Percentiles rank a stretch among this genome's conserved stretches.
Evolutionary conservation across 768 basidiomycete species (phyloP).

Genomic region (Rhizopogon rudus): DNA sequence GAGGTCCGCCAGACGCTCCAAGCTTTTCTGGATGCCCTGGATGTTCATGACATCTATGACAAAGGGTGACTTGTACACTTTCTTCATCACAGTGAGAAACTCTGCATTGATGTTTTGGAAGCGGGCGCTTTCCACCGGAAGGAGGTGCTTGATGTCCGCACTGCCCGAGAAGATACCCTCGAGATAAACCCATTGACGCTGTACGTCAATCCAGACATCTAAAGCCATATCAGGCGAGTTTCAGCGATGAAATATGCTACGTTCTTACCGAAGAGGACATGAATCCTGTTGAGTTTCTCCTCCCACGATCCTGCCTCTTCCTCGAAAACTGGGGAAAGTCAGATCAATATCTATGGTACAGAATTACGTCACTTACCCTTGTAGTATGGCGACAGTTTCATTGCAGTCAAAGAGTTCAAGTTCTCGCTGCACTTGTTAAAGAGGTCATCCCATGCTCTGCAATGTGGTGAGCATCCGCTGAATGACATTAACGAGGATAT

Average conservation of each 20-base stretch:
- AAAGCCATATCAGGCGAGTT: constrained; percentile 4
- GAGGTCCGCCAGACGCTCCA: constrained; percentile 94
- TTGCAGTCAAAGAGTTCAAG: constrained; percentile 89
- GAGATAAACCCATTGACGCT: constrained; percentile 99
- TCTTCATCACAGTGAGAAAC: constrained; percentile 98
- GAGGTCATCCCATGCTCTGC: constrained; percentile 92
- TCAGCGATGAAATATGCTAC: not conserved
- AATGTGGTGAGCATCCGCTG: constrained; percentile 6
- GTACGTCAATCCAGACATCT: constrained; percentile 99
- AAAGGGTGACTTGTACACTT: constrained; percentile 98
- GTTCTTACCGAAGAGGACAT: constrained; percentile 84
- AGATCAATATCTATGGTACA: not conserved
- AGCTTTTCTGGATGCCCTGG: constrained; percentile 90
- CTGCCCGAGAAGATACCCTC: constrained; percentile 99
- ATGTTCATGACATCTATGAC: constrained; percentile 97
- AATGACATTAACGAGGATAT: constrained; percentile 7
- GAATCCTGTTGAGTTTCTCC: constrained; percentile 93
- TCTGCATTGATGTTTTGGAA: constrained; percentile 99
- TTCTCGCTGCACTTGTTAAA: constrained; percentile 98
- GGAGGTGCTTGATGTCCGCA: constrained; percentile 97
- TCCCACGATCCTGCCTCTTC: constrained; percentile 95
- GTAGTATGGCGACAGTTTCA: constrained; percentile 98
- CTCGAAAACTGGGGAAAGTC: constrained; percentile 61
- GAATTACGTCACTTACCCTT: constrained; percentile 53
- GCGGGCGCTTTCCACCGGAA: constrained; percentile 95